These are phyloP conservation scores for Breynia disticha DNA, from an alignment of 441 rosid species.

Conservation along the genomic window DNA sequence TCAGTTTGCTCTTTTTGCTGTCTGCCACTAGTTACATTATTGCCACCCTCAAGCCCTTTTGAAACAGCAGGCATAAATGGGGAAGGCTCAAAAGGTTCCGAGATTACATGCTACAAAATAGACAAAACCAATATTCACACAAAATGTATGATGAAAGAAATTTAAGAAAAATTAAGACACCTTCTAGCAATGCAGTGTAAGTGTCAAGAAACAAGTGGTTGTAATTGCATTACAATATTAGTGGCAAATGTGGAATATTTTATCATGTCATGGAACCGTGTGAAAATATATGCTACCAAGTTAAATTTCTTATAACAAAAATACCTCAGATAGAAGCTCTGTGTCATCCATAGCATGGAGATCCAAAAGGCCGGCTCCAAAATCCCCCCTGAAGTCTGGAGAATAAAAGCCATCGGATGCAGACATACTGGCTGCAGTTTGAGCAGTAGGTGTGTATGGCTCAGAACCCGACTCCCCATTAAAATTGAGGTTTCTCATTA, in stretches of 20 bases:
- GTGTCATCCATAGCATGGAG: constrained; percentile 99
- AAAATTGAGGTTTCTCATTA: constrained; percentile 93
- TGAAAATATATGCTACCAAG: too few relatives aligned
- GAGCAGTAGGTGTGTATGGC: constrained; percentile 62
- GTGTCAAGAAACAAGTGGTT: too few relatives aligned
- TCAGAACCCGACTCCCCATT: constrained; percentile 88
- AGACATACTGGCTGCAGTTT: constrained; percentile 46
- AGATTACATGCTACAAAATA: constrained; percentile 86
- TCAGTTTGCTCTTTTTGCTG: constrained; percentile 48
- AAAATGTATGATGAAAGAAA: too few relatives aligned
- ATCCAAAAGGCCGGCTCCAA: constrained; percentile 97
- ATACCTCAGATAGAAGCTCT: constrained; percentile 93
- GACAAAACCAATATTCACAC: too few relatives aligned
- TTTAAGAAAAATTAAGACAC: too few relatives aligned
- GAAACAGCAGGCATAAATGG: constrained; percentile 68
- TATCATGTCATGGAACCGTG: too few relatives aligned
- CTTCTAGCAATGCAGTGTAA: too few relatives aligned
- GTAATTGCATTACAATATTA: too few relatives aligned
- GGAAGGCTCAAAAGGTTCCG: constrained; percentile 92
- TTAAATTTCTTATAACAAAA: constrained; percentile 6
- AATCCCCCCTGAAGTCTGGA: constrained; percentile 88
- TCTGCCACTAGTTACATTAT: constrained; percentile 32
- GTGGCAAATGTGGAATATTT: too few relatives aligned
- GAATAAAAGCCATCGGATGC: constrained; percentile 79
- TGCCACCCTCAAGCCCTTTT: constrained; percentile 60